Base-by-base conservation (phyloP, 495 filamentous ascomycete species). In the Aspergillus taichungensis region DNA sequence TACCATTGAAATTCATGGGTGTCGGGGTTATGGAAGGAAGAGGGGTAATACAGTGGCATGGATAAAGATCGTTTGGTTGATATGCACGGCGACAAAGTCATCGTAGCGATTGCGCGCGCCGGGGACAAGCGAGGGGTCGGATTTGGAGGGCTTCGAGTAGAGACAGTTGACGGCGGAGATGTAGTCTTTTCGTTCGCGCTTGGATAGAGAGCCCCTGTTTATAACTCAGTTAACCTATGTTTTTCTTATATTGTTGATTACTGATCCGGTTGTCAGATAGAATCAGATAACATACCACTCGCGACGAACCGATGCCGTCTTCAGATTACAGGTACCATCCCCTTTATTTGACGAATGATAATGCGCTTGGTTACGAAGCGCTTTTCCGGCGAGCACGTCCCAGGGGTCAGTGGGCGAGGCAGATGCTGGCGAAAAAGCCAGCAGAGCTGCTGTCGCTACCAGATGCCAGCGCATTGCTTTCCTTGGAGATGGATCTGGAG, bases 21-120 rank as follows among this genome's bases (percentile, higher is more conserved):
- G 14, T 8, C 9, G 8, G 30, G 6, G 30, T 24, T 6, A 37
- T 34, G 18, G 14, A 29, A 7, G 12, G 10, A 7, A 27, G 2
- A n/a, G 9, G n/a, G 6, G 30, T 11, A 53, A 29, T 67, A 73
- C 75, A 0, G 74, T 75, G 38, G 58, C 71, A 50, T 85, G 82
- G 43, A 83, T 82, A 1, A 43, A 53, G 3, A 69, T 50, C 11
- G 77, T 78, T 55, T 83, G 69, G 43, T 73, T 68, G 51, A 83
- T 80, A 56, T 87, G 83, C 5, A 67, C 66, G 8, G 72, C 76
- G 13, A 78, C 68, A 51, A 85, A 84, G 54, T 86, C 81, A 58
- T 86, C 82, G 49, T 71, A 84, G 10, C 77, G 67, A 55, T 56
- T 74, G 52, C 59, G 66, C 2, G 70, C 69, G n/a, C 74, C 74